phyloP scores from a whole-genome alignment of 257 asterid genomes.

The Scutellaria galericulata region DNA sequence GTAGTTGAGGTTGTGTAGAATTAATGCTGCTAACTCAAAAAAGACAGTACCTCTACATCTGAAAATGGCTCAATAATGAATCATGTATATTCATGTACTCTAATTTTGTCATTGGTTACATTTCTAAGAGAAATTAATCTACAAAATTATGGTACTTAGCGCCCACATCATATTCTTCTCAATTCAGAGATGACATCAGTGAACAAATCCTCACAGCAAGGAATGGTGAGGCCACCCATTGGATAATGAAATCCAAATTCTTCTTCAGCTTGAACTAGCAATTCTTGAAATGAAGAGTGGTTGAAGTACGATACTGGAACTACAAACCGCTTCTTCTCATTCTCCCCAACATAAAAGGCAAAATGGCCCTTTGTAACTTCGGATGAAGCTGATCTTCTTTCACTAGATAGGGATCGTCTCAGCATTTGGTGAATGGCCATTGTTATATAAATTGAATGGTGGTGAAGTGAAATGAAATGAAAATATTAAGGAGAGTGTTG shows the following conservation, averaged over 20 bases:
- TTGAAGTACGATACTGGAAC: slow-evolving; percentile 29
- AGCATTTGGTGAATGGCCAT: slow-evolving; percentile 30
- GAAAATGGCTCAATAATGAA: too few relatives aligned
- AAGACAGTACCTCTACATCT: too few relatives aligned
- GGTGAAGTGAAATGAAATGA: not conserved
- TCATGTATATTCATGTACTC: not conserved
- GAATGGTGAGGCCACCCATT: slow-evolving; percentile 53
- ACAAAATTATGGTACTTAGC: not conserved
- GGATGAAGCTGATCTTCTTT: slow-evolving; percentile 6
- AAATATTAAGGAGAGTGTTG: not conserved
- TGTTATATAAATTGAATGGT: not conserved
- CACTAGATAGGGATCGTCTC: slow-evolving; percentile 12
- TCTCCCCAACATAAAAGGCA: slow-evolving; percentile 27
- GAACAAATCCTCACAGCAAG: slow-evolving; percentile 52
- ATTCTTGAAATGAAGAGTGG: not conserved
- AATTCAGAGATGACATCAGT: slow-evolving; percentile 38
- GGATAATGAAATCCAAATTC: slow-evolving; percentile 34
- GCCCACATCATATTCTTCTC: not conserved
- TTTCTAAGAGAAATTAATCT: not conserved
- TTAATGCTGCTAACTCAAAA: not conserved
- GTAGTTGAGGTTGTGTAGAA: not conserved
- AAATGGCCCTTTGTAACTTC: slow-evolving; percentile 35
- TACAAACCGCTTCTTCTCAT: slow-evolving; percentile 17
- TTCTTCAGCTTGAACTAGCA: slow-evolving; percentile 3
- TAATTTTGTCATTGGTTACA: not conserved